phyloP scores from a whole-genome alignment of 306 rosid species.

The Fragaria vesca region DNA sequence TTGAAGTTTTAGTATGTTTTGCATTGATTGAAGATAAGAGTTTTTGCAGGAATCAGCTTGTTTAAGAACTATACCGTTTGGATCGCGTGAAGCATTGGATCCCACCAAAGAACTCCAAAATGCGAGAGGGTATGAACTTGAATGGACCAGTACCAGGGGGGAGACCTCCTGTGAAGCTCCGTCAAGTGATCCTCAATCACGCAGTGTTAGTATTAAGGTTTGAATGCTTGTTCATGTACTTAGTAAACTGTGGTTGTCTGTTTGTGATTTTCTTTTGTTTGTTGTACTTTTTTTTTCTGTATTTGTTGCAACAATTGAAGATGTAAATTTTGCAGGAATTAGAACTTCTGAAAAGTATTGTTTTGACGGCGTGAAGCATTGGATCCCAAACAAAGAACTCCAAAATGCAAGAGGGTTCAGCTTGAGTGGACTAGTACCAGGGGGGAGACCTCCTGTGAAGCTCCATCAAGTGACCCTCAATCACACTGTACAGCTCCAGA shows the following conservation, averaged over 20 bases:
- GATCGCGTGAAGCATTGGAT: constrained; percentile 97
- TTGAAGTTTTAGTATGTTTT: not conserved
- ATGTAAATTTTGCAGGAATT: constrained; percentile 56
- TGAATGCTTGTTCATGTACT: constrained; percentile 31
- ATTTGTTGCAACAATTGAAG: constrained; percentile 30
- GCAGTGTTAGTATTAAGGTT: constrained; percentile 51
- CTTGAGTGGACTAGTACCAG: constrained; percentile 93
- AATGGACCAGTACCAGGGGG: constrained; percentile 93
- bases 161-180: constrained; percentile 99
- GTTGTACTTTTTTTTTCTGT: not conserved
- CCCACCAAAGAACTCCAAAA: constrained; percentile 92
- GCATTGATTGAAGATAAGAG: constrained; percentile 28
- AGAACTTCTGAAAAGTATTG: constrained; percentile 35
- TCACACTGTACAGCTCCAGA: constrained; percentile 13
- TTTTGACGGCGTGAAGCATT: constrained; percentile 75
- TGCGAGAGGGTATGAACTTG: constrained; percentile 76
- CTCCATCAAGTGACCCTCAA: constrained; percentile 84
- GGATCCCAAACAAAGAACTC: constrained; percentile 93
- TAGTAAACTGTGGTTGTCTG: not conserved
- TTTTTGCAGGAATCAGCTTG: constrained; percentile 64
- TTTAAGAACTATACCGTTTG: constrained; percentile 34
- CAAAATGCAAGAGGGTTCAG: constrained; percentile 75
- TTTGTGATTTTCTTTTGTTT: not conserved
- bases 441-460: constrained; percentile 99
- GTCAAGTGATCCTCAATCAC: constrained; percentile 85